Evolutionary conservation across 148 eudicot genomes (phyloP), one percentile per base, ranked within the genome.

Genomic region (Persicaria maculosa): DNA sequence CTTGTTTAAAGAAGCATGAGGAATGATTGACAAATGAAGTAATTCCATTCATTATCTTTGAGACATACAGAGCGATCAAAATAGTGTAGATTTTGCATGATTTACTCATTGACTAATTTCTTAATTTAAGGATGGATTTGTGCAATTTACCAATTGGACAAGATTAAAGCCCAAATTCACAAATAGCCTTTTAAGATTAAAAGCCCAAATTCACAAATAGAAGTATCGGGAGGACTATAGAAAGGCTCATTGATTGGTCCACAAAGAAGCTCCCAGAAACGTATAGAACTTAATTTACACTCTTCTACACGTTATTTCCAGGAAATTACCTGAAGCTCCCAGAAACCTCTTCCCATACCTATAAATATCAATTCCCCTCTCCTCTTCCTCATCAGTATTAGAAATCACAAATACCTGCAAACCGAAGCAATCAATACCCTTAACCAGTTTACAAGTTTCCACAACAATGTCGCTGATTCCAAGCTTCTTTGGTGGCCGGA

Each of bases 381-480:
- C 58, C n/a, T 54, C 58, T 54, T 54, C 22, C 8, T 54, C 58
- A 16, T 54, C 58, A 54, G 4, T 15, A n/a, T 20, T 1, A 14
- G 40, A 31, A 31, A 31, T 31, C 40, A 48, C 12, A 9, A 48
- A 48, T 8, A 48, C 52, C 12, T 48, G 12, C 22, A 54, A 54
- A 54, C 6, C 19, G 16, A 0, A 14, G 40, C 58, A 16, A 54
- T 15, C 58, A 54, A 16, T 54, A 16, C 58, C 20, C 7, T 54
- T 5, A 54, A 54, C 40, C 1, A 54, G 58, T 19, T 54, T 53
- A 12, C 58, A 54, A 54, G 7, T 17, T 53, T 17, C 4, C 4
- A 15, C 59, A 6, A 48, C 5, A 43, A 79, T 79, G 81, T 79
- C 81, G 70, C 74, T 81, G 53, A 81, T 81, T 72, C 84, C 84